Evolutionary conservation across 2,329 filamentous ascomycete species (phyloP).

Genomic region (Trichoderma asperellum): DNA sequence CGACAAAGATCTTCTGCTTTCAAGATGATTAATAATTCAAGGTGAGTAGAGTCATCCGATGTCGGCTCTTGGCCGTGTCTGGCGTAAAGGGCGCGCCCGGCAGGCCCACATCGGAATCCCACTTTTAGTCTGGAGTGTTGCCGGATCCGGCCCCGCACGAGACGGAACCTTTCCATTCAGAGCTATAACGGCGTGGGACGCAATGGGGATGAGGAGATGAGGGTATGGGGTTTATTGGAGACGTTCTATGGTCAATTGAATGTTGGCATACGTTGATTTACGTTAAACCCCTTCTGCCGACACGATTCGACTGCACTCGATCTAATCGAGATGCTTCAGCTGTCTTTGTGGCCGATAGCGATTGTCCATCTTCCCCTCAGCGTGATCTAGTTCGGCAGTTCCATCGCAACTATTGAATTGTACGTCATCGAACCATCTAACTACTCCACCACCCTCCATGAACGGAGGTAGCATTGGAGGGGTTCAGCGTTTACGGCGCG

Average conservation of each 20-base stretch:
- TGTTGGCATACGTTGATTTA: background rate
- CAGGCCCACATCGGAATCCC: background rate
- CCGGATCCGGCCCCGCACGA: background rate
- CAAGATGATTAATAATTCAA: background rate
- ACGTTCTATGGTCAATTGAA: background rate
- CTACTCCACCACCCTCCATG: background rate
- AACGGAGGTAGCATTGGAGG: background rate
- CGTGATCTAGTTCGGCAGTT: background rate
- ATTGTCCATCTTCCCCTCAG: background rate
- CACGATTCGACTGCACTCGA: background rate
- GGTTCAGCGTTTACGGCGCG: background rate
- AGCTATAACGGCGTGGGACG: background rate
- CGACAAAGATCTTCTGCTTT: background rate
- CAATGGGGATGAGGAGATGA: background rate
- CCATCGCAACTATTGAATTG: background rate
- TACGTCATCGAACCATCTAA: background rate
- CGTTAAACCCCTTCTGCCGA: background rate
- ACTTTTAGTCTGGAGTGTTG: background rate
- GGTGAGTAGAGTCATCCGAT: conserved; percentile 3
- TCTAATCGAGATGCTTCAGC: background rate
- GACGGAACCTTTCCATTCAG: background rate
- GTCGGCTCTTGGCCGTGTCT: background rate
- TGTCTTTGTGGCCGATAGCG: background rate
- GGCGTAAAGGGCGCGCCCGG: background rate
- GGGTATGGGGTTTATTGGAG: background rate